Evolutionary conservation across 73 alveolate species (phyloP).

Genomic region (Paramecium octaurelia): DNA sequence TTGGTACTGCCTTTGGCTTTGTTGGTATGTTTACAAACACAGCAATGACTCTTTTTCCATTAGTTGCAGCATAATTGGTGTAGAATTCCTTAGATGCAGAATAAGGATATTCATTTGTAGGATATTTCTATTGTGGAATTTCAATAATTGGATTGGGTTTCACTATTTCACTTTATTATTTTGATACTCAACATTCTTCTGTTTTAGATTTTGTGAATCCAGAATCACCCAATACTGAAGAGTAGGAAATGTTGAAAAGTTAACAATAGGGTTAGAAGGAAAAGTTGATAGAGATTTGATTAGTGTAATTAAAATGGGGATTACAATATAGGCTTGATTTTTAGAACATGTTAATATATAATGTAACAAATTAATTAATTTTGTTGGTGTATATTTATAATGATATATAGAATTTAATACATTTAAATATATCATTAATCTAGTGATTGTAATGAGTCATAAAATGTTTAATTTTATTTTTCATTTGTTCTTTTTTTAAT

Average conservation of each 20-base stretch:
- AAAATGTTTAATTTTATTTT: not conserved
- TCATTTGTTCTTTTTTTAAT: not conserved
- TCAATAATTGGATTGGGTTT: not conserved
- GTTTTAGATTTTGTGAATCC: not conserved
- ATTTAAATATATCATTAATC: slow-evolving; percentile 15
- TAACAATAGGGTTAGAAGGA: not conserved
- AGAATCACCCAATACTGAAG: not conserved
- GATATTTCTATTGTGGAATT: not conserved
- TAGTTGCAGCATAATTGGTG: not conserved
- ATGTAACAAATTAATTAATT: no score
- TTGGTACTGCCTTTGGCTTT: slow-evolving; percentile 40
- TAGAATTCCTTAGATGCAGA: not conserved
- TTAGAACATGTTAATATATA: not conserved
- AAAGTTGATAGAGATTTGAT: not conserved
- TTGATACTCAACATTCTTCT: not conserved
- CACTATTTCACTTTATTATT: not conserved
- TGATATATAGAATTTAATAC: not conserved
- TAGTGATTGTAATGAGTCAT: not conserved
- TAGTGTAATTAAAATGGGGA: not conserved
- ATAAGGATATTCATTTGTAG: slow-evolving; percentile 24
- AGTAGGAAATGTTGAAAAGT: not conserved
- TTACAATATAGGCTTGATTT: not conserved
- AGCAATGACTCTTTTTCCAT: not conserved
- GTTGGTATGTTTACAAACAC: not conserved
- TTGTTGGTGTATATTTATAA: not conserved